phyloP scores from a whole-genome alignment of 2,329 filamentous ascomycete species.

The Samsoniella hepiali region DNA sequence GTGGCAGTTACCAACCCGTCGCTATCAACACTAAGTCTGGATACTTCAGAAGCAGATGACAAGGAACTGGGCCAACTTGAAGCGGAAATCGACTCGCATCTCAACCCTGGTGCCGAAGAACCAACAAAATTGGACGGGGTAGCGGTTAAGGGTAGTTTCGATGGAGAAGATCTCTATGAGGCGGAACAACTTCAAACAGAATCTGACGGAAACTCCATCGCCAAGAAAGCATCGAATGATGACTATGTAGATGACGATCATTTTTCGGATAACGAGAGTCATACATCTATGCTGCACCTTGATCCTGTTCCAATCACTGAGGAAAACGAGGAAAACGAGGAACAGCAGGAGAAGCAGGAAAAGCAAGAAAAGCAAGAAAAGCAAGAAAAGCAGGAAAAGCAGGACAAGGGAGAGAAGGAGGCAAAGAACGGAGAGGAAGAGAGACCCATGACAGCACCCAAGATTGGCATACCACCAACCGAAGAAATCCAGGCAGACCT shows the following conservation, averaged over 20 bases:
- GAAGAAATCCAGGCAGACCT: not conserved
- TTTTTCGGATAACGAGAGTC: slow-evolving; percentile 20
- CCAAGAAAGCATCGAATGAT: not conserved
- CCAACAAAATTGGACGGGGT: not conserved
- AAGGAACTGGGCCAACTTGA: not conserved
- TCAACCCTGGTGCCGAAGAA: not conserved
- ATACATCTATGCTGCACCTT: slow-evolving; percentile 33
- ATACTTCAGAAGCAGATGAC: not conserved
- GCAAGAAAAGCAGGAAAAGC: not conserved
- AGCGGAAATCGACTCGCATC: not conserved
- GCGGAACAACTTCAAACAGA: not conserved
- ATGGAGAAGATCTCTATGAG: not conserved
- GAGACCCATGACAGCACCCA: not conserved
- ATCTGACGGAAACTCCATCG: not conserved
- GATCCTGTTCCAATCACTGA: slow-evolving; percentile 40
- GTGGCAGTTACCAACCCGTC: not conserved
- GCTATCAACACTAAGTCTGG: not conserved
- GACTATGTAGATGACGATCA: slow-evolving; percentile 16
- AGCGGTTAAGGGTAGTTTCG: not conserved
- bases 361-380: not conserved
- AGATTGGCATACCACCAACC: not conserved
- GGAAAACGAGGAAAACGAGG: slow-evolving; percentile 1
- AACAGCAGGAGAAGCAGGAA: no score
- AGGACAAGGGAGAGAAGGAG: slow-evolving; percentile 20
- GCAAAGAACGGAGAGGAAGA: not conserved